Base-by-base conservation (phyloP, 1,284 basidiomycete species). In the Blastosporella zonata region DNA sequence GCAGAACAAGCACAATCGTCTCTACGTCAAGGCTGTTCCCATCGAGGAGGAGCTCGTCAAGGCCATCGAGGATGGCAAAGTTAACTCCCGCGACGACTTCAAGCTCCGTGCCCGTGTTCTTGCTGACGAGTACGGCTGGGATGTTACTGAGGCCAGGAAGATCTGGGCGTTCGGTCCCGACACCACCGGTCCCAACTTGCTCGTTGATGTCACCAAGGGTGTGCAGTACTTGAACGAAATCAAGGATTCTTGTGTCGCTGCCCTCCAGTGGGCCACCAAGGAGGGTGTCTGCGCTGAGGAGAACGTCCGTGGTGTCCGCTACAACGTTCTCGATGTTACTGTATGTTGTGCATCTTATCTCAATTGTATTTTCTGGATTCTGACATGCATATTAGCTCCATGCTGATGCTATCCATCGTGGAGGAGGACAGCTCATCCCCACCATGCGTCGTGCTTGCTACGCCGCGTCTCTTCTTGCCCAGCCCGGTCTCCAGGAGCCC, bases 1-100 rank as follows among this genome's bases (percentile, higher is more conserved):
- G 46, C 96, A 97, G 78, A 98, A 99, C 83, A 99, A 98, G 84
- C 96, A 98, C 87, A 99, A 98, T 73, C 92, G 96, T 81, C 79
- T 98, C 55, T 98, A 87, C 72, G 83, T 88, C 59, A 93, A 93
- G 79, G 96, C 96, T 39, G 62, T 85, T 74, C 96, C 96, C 42
- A 71, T 98, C 55, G 92, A 90, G 33, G 96, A 98, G 69, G 93
- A 97, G 70, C 84, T 98, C 53, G 85, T 92, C 60, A 81, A 82
- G 64, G 95, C 92, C 57, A 97, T 99, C 65, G 96, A 33, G n/a
- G 31, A 33, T 6, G 31, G 31, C 6, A 33, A 33, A 12, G 31
- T 33, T 4, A 33, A 12, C n/a, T 33, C 31, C n/a, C 31, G 31
- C 31, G 31, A 33, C 31, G 31, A 7, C 13, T 33, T 33, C 31